Evolutionary conservation across 306 rosid species (phyloP).

Genomic region (Prunus fruticosa): DNA sequence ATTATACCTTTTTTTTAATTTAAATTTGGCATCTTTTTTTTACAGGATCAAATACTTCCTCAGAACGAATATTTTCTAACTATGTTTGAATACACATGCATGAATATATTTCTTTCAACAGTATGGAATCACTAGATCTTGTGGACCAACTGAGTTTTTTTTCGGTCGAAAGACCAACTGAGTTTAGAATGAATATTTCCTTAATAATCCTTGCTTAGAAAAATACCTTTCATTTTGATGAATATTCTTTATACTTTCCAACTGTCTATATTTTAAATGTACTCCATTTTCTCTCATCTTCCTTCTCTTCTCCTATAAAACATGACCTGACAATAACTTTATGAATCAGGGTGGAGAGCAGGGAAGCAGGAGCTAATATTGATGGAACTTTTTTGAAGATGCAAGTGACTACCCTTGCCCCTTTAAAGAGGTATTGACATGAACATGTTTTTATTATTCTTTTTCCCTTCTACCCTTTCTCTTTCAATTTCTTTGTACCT

Average conservation of each 20-base stretch:
- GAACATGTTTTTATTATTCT: neutral
- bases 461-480: neutral
- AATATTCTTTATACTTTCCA: neutral
- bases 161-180: neutral
- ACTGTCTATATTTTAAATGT: neutral
- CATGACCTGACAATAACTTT: conserved; percentile 26
- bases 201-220: neutral
- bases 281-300: conserved; percentile 1
- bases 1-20: neutral
- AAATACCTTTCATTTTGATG: neutral
- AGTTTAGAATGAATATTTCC: neutral
- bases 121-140: neutral
- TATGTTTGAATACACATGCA: neutral
- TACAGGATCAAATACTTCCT: neutral
- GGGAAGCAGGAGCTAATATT: conserved; percentile 36
- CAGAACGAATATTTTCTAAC: neutral
- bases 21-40: conserved; percentile 5
- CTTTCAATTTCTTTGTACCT: neutral
- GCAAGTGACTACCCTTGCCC: conserved; percentile 54
- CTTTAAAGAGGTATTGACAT: conserved; percentile 58
- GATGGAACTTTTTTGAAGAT: conserved; percentile 35
- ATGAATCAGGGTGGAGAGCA: conserved; percentile 45
- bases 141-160: neutral
- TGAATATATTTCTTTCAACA: neutral
- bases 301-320: conserved; percentile 8